phyloP scores from a whole-genome alignment of 257 asterid genomes.

The Fraxinus pennsylvanica region DNA sequence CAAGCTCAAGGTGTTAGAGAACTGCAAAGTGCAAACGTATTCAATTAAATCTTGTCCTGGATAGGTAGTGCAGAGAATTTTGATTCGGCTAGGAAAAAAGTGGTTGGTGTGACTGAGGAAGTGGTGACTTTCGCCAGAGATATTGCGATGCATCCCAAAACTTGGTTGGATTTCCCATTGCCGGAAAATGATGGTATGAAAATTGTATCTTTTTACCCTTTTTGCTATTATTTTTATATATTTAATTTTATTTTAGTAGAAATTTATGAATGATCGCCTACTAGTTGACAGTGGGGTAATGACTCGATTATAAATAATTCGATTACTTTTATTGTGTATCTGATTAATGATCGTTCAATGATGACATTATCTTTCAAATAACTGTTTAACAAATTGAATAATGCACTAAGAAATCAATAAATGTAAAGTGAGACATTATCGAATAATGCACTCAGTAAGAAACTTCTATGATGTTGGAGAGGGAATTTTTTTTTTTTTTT shows the following conservation, averaged over 20 bases:
- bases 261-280: neutral
- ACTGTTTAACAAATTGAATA: neutral
- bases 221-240: conserved; percentile 3
- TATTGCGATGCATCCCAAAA: conserved; percentile 82
- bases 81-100: conserved; percentile 33
- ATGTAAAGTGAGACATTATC: neutral
- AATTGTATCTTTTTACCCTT: neutral
- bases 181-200: conserved; percentile 45
- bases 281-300: neutral
- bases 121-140: conserved; percentile 80
- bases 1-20: neutral
- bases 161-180: conserved; percentile 93
- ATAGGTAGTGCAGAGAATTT: conserved; percentile 10
- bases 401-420: neutral
- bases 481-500: too few relatives aligned
- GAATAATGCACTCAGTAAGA: neutral
- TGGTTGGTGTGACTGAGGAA: conserved; percentile 81
- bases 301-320: conserved; percentile 6
- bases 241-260: neutral
- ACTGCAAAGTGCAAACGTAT: neutral
- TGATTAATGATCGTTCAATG: conserved; percentile 1
- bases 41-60: neutral
- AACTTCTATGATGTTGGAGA: too few relatives aligned
- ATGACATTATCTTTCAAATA: neutral
- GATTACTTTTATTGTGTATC: neutral